A percentile compares a stretch with the other conserved stretches of the same genome.
phyloP scores from a whole-genome alignment of 805 yeast genomes.

The Barnettozyma pratensis region DNA sequence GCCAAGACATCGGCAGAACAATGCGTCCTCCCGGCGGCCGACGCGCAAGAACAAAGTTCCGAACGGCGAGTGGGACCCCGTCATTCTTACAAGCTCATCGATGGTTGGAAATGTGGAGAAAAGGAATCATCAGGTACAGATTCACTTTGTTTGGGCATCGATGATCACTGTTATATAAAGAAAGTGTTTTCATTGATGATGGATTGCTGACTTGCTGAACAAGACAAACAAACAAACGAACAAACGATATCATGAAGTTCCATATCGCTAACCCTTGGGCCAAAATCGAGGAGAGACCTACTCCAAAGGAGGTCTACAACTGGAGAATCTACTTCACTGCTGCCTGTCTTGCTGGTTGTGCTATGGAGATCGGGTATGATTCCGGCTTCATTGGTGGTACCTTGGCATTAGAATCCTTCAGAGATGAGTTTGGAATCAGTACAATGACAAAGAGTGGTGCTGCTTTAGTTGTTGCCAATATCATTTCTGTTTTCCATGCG shows the following conservation, averaged over 20 bases:
- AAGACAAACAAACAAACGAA: neutral
- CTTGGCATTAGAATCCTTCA: conserved; percentile 40
- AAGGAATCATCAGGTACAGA: too few species aligned
- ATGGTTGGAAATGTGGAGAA: too few species aligned
- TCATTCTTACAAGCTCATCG: too few species aligned
- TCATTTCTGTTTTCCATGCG: conserved; percentile 46
- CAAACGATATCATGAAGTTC: neutral
- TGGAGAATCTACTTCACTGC: conserved; percentile 39
- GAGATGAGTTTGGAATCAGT: conserved; percentile 39
- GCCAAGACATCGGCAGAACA: too few species aligned
- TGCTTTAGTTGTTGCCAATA: conserved; percentile 31
- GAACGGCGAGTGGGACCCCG: too few species aligned
- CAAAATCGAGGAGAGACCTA: conserved; percentile 17
- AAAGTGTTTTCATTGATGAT: too few species aligned
- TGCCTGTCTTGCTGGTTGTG: conserved; percentile 41
- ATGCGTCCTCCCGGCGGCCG: too few species aligned
- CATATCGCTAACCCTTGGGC: neutral
- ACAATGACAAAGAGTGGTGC: conserved; percentile 24
- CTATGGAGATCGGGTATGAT: conserved; percentile 50
- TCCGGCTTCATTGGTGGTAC: conserved; percentile 54
- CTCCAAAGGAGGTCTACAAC: conserved; percentile 43
- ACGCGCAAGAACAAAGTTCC: too few species aligned
- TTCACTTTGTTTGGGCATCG: too few species aligned
- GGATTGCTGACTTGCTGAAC: too few species aligned
- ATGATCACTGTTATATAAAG: too few species aligned